Base-by-base conservation (phyloP, 140 eudicot species). In the Bidens hawaiensis region DNA sequence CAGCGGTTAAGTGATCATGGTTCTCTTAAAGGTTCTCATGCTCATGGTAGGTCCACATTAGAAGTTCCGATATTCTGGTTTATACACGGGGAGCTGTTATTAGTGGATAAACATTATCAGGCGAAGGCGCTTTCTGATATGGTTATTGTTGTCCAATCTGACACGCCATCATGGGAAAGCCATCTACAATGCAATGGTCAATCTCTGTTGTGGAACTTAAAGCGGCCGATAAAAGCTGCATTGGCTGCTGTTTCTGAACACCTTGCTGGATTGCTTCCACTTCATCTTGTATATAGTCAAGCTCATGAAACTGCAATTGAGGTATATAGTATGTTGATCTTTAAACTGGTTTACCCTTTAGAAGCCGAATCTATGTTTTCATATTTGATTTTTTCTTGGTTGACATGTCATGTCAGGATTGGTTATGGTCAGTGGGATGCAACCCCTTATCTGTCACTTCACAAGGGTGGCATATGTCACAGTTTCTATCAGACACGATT, bases 381-480 rank as follows among this genome's bases (percentile, higher is more conserved):
- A n/a, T n/a, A n/a, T n/a, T 38, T 38, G 2, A 30, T 56, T 56
- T 27, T 16, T 57, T 46, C 58, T 48, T 31, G 64, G 14, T 16
- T 27, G 25, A 27, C 43, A 5, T 40, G 33, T 24, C 55, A 62
- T 62, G 46, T 75, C 87, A 91, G 98, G 98, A 91, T 65, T 91
- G 98, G 98, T 68, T 70, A 64, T 91, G 98, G 98, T 91, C 98
- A 19, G 93, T 85, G 19, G 98, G 98, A 64, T 87, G 95, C 74
- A 87, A 67, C 55, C 98, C 98, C 13, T 67, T 80, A 26, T 87
- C 96, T 1, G 78, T 85, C 54, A 87, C 98, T 51, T 87, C 96
- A 40, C 89, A 84, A 62, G 98, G 96, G 12, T 87, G 98, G 98
- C 84, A 73, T 51, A 67, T 76, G 65, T 91, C 96, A 22, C 82